Base-by-base conservation (phyloP, 2,329 filamentous ascomycete species). In the Zasmidium citrigriseum region DNA sequence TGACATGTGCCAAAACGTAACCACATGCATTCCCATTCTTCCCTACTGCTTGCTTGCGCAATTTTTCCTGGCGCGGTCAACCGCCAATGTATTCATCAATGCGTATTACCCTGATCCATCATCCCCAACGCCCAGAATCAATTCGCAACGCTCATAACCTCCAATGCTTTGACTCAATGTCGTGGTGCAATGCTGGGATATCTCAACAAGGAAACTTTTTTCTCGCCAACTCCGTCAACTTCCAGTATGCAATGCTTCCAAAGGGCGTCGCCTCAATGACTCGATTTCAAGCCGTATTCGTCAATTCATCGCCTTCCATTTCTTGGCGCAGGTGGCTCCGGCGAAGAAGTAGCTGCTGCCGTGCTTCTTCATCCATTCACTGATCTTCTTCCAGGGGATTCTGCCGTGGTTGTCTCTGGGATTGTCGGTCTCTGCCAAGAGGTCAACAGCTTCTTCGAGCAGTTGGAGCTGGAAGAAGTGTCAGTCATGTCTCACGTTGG, bases 251-350 rank as follows among this genome's bases (percentile, higher is more conserved):
- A n/a, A 41, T n/a, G 34, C 14, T 41, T 9, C 7, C 34, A n/a
- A 38, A 38, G 10, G 45, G 20, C n/a, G 3, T n/a, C 24, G 12
- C 29, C 22, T 29, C 24, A 25, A 27, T 7, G 18, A 18, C 47
- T 27, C 14, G 14, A 21, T 3, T 5, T 51, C 25, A 41, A 50
- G 16, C 5, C 24, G n/a, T n/a, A n/a, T 18, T 23, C 20, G n/a
- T 55, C 41, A 54, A 21, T 58, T 54, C 18, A 82, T 65, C 68
- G 85, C 80, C 16, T 76, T 71, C 80, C 83, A 87, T 73, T 85
- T 86, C 73, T 83, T 85, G 71, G 86, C 85, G 66, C 83, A 86
- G 0, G 85, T 86, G 1, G 83, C 79, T 64, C 84, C 82, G 2
- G 83, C 84, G 66, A 86, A 87, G 29, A 77, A 76, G 67, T 87